Conservation (phyloP, 2,329 filamentous ascomycete species). For the Cytospora mali region DNA sequence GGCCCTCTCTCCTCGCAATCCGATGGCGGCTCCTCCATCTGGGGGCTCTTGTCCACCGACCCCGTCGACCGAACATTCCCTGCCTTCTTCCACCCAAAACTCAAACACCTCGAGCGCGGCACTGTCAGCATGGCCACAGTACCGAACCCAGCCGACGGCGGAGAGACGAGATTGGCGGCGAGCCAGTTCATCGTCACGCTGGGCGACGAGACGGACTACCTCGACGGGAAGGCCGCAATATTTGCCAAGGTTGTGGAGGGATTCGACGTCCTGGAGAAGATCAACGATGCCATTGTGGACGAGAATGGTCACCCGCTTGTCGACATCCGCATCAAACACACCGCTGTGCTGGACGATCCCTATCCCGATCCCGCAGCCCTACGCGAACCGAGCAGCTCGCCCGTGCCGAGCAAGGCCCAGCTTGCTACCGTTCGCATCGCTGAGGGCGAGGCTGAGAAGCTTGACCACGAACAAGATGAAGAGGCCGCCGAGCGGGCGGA, state of each 20-base stretch:
- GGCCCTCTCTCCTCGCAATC: conserved; percentile 82
- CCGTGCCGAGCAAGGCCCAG: conserved; percentile 80
- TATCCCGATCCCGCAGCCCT: conserved; percentile 81
- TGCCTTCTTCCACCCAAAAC: conserved; percentile 81
- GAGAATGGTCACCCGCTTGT: conserved; percentile 84
- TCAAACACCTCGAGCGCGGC: conserved; percentile 86
- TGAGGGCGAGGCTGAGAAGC: conserved; percentile 76
- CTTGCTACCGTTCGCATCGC: conserved; percentile 89
- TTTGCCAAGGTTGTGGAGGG: conserved; percentile 96
- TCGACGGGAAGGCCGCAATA: conserved; percentile 91
- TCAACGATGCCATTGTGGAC: conserved; percentile 88
- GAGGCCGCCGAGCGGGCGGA: conserved; percentile 73
- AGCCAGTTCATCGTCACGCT: conserved; percentile 95
- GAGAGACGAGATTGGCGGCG: conserved; percentile 76
- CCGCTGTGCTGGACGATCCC: conserved; percentile 87
- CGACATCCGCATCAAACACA: conserved; percentile 93
- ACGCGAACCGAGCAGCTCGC: conserved; percentile 76
- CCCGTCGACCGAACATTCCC: conserved; percentile 75
- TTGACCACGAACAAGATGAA: conserved; percentile 70
- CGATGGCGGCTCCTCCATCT: conserved; percentile 92
- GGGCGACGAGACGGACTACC: conserved; percentile 83
- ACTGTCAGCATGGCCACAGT: conserved; percentile 98
- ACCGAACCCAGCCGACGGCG: conserved; percentile 70
- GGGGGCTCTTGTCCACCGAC: conserved; percentile 74
- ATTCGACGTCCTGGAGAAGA: conserved; percentile 90